Evolutionary conservation across 169 alveolate species (phyloP).

Genomic region (Plasmodium coatneyi): DNA sequence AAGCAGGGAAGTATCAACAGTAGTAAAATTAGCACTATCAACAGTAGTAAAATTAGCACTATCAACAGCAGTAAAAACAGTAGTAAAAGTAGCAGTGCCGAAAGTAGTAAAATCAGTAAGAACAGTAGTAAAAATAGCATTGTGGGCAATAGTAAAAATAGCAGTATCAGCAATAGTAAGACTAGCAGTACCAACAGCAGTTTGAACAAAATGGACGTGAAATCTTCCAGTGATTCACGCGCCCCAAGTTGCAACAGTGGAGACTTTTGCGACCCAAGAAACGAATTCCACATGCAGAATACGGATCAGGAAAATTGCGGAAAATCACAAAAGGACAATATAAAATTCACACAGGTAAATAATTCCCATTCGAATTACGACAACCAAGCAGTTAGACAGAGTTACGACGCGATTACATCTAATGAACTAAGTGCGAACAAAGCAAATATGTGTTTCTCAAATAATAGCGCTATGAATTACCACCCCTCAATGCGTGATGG

Average conservation of each 20-base stretch:
- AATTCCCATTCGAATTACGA: constrained; percentile 26
- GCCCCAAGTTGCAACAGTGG: constrained; percentile 12
- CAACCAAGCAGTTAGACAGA: constrained; percentile 17
- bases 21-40: not conserved
- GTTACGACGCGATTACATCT: constrained; percentile 1
- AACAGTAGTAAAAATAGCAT: not conserved
- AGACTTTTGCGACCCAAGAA: constrained; percentile 7
- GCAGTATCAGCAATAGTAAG: not conserved
- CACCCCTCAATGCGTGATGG: constrained; percentile 5
- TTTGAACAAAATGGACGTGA: not conserved
- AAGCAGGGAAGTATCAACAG: not conserved
- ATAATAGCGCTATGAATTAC: constrained; percentile 30
- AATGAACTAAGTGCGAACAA: constrained; percentile 11
- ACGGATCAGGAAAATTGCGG: constrained; percentile 16
- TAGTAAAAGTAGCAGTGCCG: not conserved
- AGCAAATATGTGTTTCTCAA: constrained; percentile 5
- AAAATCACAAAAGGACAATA: constrained; percentile 14
- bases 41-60: not conserved
- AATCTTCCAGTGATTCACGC: not conserved
- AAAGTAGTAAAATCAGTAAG: not conserved
- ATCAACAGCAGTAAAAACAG: not conserved
- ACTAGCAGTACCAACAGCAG: not conserved
- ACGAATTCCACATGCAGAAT: constrained; percentile 10
- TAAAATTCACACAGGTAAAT: constrained; percentile 14
- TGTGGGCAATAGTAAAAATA: not conserved